A percentile compares a stretch with the other conserved stretches of the same genome.
Evolutionary conservation across 1,284 basidiomycete species (phyloP).

Genomic region (Sanghuangporus sanghuang): DNA sequence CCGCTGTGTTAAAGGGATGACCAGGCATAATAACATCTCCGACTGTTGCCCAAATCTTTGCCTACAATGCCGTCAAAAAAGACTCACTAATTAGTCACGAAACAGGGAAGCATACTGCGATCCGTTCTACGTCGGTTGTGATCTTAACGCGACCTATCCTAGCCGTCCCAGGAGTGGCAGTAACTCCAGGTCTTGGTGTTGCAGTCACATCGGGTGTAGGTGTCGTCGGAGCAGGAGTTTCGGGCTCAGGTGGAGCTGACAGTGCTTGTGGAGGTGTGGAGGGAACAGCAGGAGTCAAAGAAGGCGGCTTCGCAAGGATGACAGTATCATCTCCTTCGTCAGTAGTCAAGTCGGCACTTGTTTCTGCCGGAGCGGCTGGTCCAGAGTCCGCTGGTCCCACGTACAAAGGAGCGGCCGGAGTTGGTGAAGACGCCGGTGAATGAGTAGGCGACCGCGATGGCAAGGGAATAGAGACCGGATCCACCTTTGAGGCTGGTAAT

Average conservation of each 20-base stretch:
- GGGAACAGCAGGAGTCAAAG: neutral
- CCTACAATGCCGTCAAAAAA: conserved; percentile 30
- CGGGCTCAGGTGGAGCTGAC: neutral
- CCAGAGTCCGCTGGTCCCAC: neutral
- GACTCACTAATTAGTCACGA: neutral
- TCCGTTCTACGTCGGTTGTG: conserved; percentile 53
- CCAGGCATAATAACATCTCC: conserved; percentile 60
- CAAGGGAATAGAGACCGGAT: conserved; percentile 1
- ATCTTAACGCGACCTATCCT: conserved; percentile 35
- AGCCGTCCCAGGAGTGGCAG: conserved; percentile 17
- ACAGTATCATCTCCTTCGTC: conserved; percentile 18
- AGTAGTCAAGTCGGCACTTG: neutral
- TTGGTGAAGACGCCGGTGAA: neutral
- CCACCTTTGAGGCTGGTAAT: conserved; percentile 1
- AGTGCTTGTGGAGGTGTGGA: neutral
- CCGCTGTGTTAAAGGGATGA: conserved; percentile 35
- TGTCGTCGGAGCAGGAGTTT: conserved; percentile 7
- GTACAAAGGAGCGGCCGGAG: neutral
- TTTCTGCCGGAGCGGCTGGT: neutral
- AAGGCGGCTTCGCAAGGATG: conserved; percentile 3
- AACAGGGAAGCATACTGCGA: conserved; percentile 42
- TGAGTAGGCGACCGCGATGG: conserved; percentile 1
- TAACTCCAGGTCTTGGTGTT: neutral
- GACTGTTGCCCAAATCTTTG: conserved; percentile 62
- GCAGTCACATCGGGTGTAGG: neutral